A percentile compares a stretch with the other conserved stretches of the same genome.
phyloP scores from a whole-genome alignment of 2,329 filamentous ascomycete species.

The Trichoderma semiorbis region DNA sequence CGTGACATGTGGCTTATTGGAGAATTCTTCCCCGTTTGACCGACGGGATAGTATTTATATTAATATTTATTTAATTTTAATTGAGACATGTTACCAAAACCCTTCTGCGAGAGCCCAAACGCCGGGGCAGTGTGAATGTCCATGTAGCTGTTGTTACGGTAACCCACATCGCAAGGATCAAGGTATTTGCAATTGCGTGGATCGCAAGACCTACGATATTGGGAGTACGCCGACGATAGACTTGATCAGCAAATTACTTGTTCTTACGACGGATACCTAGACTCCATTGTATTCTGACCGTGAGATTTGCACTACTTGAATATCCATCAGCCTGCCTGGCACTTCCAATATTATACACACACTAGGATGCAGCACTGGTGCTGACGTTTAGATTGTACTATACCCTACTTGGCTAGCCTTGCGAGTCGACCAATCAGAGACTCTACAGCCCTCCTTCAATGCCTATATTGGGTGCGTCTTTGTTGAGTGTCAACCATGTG shows the following conservation, averaged over 20 bases:
- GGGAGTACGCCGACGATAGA: background rate
- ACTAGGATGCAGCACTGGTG: background rate
- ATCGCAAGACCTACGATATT: background rate
- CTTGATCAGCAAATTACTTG: background rate
- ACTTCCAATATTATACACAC: background rate
- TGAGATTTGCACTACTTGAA: background rate
- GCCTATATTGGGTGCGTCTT: background rate
- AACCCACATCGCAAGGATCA: background rate
- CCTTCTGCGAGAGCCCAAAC: background rate
- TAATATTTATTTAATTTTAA: background rate
- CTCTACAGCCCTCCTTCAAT: background rate
- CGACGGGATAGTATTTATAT: background rate
- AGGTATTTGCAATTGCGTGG: background rate
- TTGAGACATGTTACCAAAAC: background rate
- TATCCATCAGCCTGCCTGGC: background rate
- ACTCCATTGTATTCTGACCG: background rate
- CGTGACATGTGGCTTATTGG: background rate
- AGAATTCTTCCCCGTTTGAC: background rate
- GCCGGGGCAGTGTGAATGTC: background rate
- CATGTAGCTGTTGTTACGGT: background rate
- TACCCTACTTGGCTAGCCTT: background rate
- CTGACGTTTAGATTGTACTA: background rate
- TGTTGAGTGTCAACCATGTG: background rate
- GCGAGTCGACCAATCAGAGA: background rate
- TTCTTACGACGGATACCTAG: background rate